These are phyloP conservation scores for Colletotrichum paranaense DNA, from an alignment of 2,329 filamentous ascomycete genomes.

Conservation along the genomic window DNA sequence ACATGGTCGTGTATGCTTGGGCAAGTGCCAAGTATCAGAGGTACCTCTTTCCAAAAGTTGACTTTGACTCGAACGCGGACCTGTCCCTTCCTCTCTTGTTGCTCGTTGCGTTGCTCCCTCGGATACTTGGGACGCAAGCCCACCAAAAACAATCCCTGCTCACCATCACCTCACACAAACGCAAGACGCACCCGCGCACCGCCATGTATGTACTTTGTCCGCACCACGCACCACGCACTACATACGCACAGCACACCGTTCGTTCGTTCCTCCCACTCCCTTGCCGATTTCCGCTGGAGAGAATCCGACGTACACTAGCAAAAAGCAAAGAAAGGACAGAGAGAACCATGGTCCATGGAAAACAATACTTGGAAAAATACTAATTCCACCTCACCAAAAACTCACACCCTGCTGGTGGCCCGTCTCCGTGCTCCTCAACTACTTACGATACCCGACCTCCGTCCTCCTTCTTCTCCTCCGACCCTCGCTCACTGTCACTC, in stretches of 20 bases:
- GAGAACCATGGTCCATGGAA: not conserved
- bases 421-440: constrained; percentile 28
- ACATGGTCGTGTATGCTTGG: not conserved
- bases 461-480: constrained; percentile 27
- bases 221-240: constrained; percentile 1
- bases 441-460: constrained; percentile 31
- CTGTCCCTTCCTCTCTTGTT: not conserved
- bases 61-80: not conserved
- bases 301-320: not conserved
- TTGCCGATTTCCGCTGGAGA: constrained; percentile 34
- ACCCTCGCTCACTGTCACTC: constrained; percentile 24
- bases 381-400: not conserved
- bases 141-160: constrained; percentile 32
- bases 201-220: not conserved
- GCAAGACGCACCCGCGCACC: not conserved
- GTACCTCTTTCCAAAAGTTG: not conserved
- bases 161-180: constrained; percentile 32
- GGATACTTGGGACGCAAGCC: constrained; percentile 16
- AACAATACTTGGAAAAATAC: not conserved
- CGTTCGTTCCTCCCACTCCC: constrained; percentile 19
- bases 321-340: not conserved
- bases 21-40: not conserved
- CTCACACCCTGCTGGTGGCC: constrained; percentile 8
- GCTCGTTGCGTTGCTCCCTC: constrained; percentile 4
- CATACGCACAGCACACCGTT: constrained; percentile 12